Evolutionary conservation across 805 yeast species (phyloP).

Genomic region (Teunomyces barrocoloradensis): DNA sequence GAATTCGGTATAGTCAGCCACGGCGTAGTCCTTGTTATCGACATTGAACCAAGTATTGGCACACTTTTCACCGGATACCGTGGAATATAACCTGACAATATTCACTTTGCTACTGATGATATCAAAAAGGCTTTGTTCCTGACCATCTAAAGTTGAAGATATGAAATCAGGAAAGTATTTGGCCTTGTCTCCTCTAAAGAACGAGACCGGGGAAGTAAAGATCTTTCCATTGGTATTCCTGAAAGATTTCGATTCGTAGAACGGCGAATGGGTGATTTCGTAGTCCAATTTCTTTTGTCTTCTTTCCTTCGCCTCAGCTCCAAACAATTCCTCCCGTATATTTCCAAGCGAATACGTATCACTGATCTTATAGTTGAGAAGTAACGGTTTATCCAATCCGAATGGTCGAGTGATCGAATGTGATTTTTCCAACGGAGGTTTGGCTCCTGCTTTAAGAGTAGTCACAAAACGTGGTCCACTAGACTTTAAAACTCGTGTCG

Average conservation of each 20-base stretch:
- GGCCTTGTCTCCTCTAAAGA: conserved; percentile 69
- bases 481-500: conserved; percentile 7
- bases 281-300: conserved; percentile 40
- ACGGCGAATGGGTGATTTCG: conserved; percentile 43
- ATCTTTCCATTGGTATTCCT: conserved; percentile 80
- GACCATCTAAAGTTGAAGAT: conserved; percentile 50
- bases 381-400: conserved; percentile 32
- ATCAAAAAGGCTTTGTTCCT: conserved; percentile 35
- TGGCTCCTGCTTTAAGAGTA: conserved; percentile 36
- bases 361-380: conserved; percentile 22
- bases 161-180: conserved; percentile 78
- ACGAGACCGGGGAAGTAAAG: conserved; percentile 78
- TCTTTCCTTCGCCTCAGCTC: conserved; percentile 34
- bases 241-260: conserved; percentile 45
- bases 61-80: conserved; percentile 69
- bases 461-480: conserved; percentile 32
- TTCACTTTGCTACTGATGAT: conserved; percentile 49
- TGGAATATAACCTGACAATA: conserved; percentile 63
- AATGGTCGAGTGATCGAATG: conserved; percentile 34
- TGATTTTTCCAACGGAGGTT: conserved; percentile 36
- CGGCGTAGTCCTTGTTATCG: conserved; percentile 37
- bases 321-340: conserved; percentile 25
- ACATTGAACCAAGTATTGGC: conserved; percentile 57
- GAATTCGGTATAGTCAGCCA: conserved; percentile 42
- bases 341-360: conserved; percentile 15